Base-by-base conservation (phyloP, 345 rosid genomes). In the Trapa bicornis region DNA sequence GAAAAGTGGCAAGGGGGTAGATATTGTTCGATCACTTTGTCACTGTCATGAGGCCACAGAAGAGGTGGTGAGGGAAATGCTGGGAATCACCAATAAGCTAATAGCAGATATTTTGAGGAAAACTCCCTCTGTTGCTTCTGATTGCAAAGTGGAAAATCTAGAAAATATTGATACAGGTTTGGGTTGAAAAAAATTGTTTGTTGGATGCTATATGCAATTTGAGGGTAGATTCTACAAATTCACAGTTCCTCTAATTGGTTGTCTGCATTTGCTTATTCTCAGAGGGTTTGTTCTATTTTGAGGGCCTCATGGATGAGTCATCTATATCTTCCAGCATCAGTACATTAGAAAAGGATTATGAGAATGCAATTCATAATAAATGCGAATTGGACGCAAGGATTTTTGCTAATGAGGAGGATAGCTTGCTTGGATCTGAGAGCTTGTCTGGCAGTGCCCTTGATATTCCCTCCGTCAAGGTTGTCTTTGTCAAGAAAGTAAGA, bases 281-380 rank as follows among this genome's bases (percentile, higher is more conserved):
- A 94, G 99, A 91, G 81, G 94, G 91, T 72, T 79, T 94, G 84
- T 71, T 86, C 74, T 94, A 86, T 76, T 94, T 84, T 82, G 92
- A 83, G 75, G 87, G 79, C 75, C 84, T 94, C 67, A 78, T 94
- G 91, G 96, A 91, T 36, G 92, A 88, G 70, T 67, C 87, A 61
- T 87, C 95, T 68, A 76, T 91, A 65, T 77, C 80, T 60, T 74
- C 84, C 70, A 81, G 80, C 78, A 72, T 94, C 78, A 73, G 66
- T 76, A 76, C 80, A 41, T 81, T 94, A 78, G 96, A 91, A 75
- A 85, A 78, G 73, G 88, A 88, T 78, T 89, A 94, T 70, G 80
- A 78, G 65, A 87, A 85, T 71, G 82, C 89, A 69, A 82, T 83
- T 75, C 75, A 73, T 68, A 76, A 71, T 56, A 89, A 82, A 67